Conservation (phyloP, 345 rosid genomes). For the Fremontodendron californicum region DNA sequence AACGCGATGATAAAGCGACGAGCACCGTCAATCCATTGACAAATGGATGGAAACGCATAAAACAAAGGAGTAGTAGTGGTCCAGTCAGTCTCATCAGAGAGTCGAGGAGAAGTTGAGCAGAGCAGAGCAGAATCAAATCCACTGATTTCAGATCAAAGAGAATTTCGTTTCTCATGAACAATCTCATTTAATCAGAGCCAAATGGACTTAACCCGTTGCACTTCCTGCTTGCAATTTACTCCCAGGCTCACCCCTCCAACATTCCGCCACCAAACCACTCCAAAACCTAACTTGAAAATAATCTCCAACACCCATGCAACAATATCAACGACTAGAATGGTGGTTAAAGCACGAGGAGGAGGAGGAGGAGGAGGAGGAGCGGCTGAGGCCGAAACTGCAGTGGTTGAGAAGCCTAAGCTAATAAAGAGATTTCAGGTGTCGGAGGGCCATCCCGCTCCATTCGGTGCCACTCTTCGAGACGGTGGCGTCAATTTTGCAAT, state of each 20-base stretch:
- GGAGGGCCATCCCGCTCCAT: slow-evolving; percentile 65
- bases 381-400: slow-evolving; percentile 38
- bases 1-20: background rate
- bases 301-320: background rate
- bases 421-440: slow-evolving; percentile 37
- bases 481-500: slow-evolving; percentile 86
- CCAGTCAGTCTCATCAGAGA: background rate
- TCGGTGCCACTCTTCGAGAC: slow-evolving; percentile 64
- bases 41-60: background rate
- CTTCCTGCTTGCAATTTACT: background rate
- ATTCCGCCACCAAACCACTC: background rate
- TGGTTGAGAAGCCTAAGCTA: slow-evolving; percentile 37
- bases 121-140: background rate
- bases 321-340: background rate
- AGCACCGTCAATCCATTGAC: background rate
- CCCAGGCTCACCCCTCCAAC: background rate
- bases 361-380: slow-evolving; percentile 25
- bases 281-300: background rate
- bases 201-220: background rate
- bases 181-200: background rate
- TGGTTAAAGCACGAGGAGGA: slow-evolving; percentile 28
- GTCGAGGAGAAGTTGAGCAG: background rate
- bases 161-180: background rate
- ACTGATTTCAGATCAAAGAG: background rate
- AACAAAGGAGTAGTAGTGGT: background rate